phyloP scores from a whole-genome alignment of 176 grass and related monocot species.

The Tillandsia leiboldiana region DNA sequence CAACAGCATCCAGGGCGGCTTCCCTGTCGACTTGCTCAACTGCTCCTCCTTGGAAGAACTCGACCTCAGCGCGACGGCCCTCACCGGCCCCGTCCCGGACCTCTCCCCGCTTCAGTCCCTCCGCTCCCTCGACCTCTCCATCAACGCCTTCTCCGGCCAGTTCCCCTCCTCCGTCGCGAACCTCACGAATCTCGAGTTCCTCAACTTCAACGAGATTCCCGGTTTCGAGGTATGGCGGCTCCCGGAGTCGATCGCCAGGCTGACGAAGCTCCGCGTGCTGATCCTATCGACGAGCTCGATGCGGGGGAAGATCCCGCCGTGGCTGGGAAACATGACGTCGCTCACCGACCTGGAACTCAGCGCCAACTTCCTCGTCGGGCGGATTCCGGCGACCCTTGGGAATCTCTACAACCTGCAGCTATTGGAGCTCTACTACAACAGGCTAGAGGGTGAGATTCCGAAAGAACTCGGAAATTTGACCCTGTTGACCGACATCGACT shows the following conservation, averaged over 20 bases:
- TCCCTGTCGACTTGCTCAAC: constrained; percentile 41
- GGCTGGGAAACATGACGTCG: constrained; percentile 91
- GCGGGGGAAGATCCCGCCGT: constrained; percentile 53
- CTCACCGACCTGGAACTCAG: constrained; percentile 77
- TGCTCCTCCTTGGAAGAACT: constrained; percentile 62
- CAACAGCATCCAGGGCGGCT: constrained; percentile 60
- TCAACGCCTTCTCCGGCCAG: constrained; percentile 62
- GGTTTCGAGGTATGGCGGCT: constrained; percentile 54
- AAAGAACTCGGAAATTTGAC: constrained; percentile 70
- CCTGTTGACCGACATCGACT: constrained; percentile 55
- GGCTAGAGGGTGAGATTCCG: constrained; percentile 42
- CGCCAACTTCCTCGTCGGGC: constrained; percentile 53
- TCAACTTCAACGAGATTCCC: constrained; percentile 91
- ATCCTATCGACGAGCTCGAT: constrained; percentile 74
- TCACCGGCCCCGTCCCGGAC: constrained; percentile 57
- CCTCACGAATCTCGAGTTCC: constrained; percentile 41
- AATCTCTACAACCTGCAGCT: constrained; percentile 35
- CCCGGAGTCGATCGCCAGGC: constrained; percentile 33
- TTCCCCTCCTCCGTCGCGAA: constrained; percentile 60
- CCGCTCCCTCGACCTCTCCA: constrained; percentile 44
- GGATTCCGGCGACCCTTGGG: constrained; percentile 40
- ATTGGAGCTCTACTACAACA: constrained; percentile 97
- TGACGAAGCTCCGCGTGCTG: constrained; percentile 38
- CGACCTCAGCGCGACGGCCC: constrained; percentile 48
- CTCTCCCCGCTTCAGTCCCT: constrained; percentile 36